A percentile compares a stretch with the other conserved stretches of the same genome.
Evolutionary conservation across 768 basidiomycete species (phyloP).

Genomic region (Suillus hirtellus): DNA sequence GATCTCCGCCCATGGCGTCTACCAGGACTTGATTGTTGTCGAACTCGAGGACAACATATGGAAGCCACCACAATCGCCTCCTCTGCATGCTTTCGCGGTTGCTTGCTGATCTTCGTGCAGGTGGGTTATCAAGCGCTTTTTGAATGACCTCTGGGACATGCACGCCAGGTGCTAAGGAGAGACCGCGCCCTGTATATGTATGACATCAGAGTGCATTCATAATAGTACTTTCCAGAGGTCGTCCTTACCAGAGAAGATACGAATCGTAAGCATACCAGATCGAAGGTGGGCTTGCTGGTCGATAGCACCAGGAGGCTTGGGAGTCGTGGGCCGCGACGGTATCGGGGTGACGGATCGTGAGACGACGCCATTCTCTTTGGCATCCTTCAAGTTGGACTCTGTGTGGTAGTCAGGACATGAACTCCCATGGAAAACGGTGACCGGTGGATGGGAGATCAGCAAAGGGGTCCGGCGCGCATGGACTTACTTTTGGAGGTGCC

Average conservation of each 20-base stretch:
- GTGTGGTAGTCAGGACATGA: constrained; percentile 13
- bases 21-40: constrained; percentile 97
- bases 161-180: constrained; percentile 76
- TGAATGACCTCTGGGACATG: constrained; percentile 84
- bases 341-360: constrained; percentile 83
- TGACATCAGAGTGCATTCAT: background rate
- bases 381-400: constrained; percentile 61
- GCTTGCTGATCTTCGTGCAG: constrained; percentile 58
- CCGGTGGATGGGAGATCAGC: constrained; percentile 12
- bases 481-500: constrained; percentile 38
- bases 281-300: constrained; percentile 61
- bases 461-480: constrained; percentile 5
- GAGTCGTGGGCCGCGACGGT: constrained; percentile 79
- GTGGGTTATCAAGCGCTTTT: constrained; percentile 68
- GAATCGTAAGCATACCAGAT: constrained; percentile 91
- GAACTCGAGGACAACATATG: constrained; percentile 96
- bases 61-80: constrained; percentile 92
- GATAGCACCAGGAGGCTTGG: constrained; percentile 53
- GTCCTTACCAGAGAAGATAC: constrained; percentile 84
- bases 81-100: constrained; percentile 92
- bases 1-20: constrained; percentile 95
- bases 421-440: constrained; percentile 8
- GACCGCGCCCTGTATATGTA: constrained; percentile 61
- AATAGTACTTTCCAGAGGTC: constrained; percentile 15
- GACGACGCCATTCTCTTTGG: constrained; percentile 65